A percentile compares a stretch with the other conserved stretches of the same genome.
These are phyloP conservation scores for Penicillium silybi DNA, from an alignment of 495 filamentous ascomycete genomes.

Conservation along the genomic window DNA sequence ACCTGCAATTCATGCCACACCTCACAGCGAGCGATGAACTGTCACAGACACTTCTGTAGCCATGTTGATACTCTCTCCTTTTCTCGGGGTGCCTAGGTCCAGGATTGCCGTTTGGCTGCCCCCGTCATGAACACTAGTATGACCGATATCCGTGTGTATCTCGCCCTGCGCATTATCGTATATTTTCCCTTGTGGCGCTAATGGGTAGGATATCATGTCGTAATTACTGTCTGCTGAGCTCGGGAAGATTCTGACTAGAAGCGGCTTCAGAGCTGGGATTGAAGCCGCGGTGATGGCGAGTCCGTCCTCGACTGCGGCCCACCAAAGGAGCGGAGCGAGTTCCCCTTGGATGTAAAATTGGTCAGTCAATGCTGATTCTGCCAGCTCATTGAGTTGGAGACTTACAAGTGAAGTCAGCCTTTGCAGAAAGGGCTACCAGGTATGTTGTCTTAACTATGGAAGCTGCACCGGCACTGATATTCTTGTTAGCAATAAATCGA, in stretches of 20 bases:
- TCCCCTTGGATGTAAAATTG: slow-evolving; percentile 4
- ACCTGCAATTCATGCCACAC: neutral
- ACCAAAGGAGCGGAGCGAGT: slow-evolving; percentile 16
- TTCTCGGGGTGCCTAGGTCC: neutral
- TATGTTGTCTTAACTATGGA: slow-evolving; percentile 19
- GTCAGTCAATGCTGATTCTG: neutral
- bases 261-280: slow-evolving; percentile 14
- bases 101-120: slow-evolving; percentile 15
- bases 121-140: slow-evolving; percentile 1
- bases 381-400: neutral
- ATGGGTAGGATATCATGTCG: slow-evolving; percentile 16
- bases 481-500: neutral
- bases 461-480: slow-evolving; percentile 12
- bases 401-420: slow-evolving; percentile 20
- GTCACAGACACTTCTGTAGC: slow-evolving; percentile 16
- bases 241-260: slow-evolving; percentile 12
- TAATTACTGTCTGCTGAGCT: slow-evolving; percentile 10
- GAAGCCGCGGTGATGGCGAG: slow-evolving; percentile 20
- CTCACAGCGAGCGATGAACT: slow-evolving; percentile 2
- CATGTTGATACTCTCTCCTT: slow-evolving; percentile 15
- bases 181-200: neutral
- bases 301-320: slow-evolving; percentile 22
- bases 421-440: slow-evolving; percentile 13
- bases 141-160: slow-evolving; percentile 13
- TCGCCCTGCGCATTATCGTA: slow-evolving; percentile 17